Base-by-base conservation (phyloP, 1,284 basidiomycete species). In the Coniferiporia sulphurascens region DNA sequence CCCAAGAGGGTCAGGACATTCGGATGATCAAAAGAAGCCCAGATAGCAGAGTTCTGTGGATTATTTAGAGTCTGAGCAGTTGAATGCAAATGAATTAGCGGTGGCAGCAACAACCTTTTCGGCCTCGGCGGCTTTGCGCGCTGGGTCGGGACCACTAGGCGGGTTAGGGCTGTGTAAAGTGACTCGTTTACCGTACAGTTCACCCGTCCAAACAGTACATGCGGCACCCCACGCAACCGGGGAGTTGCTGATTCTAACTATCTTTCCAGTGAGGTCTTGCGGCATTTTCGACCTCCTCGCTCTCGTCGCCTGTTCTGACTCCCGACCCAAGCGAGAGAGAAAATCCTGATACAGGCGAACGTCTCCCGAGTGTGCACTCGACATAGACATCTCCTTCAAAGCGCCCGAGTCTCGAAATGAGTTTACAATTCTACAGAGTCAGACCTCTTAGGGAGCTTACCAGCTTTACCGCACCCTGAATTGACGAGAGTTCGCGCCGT, bases 101-200 rank as follows among this genome's bases (percentile, higher is more conserved):
- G 27, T 5, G 27, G 27, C 27, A 27, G 27, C 27, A 27, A 2
- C 27, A 27, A 27, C 27, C 27, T 27, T 27, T 27, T 56, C 59
- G 21, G 49, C 52, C 43, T 49, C 35, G 27, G 27, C 38, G 15
- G 15, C 15, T 41, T 3, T 12, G 38, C 38, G 38, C 19, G 48
- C 43, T 19, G 15, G 55, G 10, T 45, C 19, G 13, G 21, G 15
- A 7, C 17, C 27, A 21, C 6, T 38, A 5, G 35, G 43, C 12
- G 51, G 48, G 13, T 32, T 43, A 12, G 36, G 53, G 36, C 53
- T 48, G 22, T 57, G 52, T 10, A 62, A 36, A 15, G 52, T 41
- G 15, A 62, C 61, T 12, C 32, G 19, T 48, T 62, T 62, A 9
- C 61, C 58, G 43, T 57, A 59, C 17, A 62, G n/a, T 48, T 62